Conservation (phyloP, 208 protist species). For the Trypanosoma rangeli region DNA sequence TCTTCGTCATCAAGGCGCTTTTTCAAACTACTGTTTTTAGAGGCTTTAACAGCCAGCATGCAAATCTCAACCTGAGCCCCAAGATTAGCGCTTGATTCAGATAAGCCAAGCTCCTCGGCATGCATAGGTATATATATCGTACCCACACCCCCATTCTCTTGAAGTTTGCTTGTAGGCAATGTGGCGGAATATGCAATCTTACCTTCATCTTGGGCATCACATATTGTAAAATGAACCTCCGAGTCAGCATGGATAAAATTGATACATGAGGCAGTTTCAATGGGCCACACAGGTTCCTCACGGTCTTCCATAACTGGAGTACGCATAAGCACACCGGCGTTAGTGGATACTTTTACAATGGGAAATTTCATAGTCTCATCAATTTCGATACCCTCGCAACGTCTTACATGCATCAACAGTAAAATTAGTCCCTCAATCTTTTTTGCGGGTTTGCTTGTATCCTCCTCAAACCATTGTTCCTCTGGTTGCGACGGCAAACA, state of each 20-base stretch:
- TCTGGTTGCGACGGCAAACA: conserved; percentile 55
- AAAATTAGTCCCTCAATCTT: conserved; percentile 47
- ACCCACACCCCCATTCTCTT: conserved; percentile 72
- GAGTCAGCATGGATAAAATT: conserved; percentile 65
- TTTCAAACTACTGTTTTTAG: conserved; percentile 62
- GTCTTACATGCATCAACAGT: conserved; percentile 71
- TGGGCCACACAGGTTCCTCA: conserved; percentile 48
- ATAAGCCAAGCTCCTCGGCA: conserved; percentile 9
- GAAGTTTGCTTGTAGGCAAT: conserved; percentile 43
- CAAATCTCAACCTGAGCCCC: conserved; percentile 51
- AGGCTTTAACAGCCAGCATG: conserved; percentile 67
- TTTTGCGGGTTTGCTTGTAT: not conserved
- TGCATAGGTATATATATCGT: conserved; percentile 43
- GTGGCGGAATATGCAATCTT: conserved; percentile 49
- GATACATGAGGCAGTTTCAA: conserved; percentile 80
- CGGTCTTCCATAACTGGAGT: conserved; percentile 54
- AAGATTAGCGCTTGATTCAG: not conserved
- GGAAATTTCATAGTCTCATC: conserved; percentile 37
- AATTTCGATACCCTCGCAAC: conserved; percentile 50
- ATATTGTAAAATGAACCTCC: conserved; percentile 63
- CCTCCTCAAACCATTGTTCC: conserved; percentile 60
- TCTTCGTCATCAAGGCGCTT: conserved; percentile 37
- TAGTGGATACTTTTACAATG: conserved; percentile 70
- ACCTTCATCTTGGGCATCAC: conserved; percentile 48
- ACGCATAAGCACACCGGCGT: conserved; percentile 60